Percentiles rank a stretch among this genome's conserved stretches.
phyloP scores from a whole-genome alignment of 1,284 basidiomycete species.

The Neonothopanus nambi region DNA sequence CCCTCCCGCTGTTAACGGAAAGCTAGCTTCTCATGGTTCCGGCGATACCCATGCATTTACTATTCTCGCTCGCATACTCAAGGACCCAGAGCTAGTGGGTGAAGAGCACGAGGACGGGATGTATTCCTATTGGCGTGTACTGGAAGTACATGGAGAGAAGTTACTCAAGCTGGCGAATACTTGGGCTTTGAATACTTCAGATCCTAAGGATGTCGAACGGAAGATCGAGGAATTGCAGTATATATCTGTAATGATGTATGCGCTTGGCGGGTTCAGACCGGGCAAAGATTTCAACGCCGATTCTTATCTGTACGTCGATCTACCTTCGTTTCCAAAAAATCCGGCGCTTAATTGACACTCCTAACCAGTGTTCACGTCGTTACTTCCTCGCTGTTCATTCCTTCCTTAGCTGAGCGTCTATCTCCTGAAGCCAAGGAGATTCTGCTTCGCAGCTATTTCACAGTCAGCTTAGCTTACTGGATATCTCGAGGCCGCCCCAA shows the following conservation, averaged over 20 bases:
- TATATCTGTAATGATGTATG: conserved; percentile 42
- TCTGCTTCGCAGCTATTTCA: conserved; percentile 46
- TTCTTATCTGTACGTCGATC: conserved; percentile 45
- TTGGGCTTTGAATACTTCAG: conserved; percentile 44
- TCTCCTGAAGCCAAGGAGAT: conserved; percentile 37
- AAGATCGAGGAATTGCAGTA: conserved; percentile 52
- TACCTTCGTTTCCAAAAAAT: neutral
- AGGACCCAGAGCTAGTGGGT: conserved; percentile 38
- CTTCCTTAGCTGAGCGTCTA: conserved; percentile 39
- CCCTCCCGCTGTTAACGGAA: conserved; percentile 8
- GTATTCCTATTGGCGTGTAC: conserved; percentile 25
- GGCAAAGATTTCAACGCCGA: conserved; percentile 40
- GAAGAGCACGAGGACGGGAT: conserved; percentile 23
- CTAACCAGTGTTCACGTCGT: conserved; percentile 51
- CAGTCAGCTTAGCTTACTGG: conserved; percentile 40
- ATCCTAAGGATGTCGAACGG: conserved; percentile 35
- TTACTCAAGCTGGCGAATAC: conserved; percentile 45
- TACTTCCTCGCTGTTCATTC: conserved; percentile 52
- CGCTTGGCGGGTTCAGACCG: conserved; percentile 37
- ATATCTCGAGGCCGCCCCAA: conserved; percentile 40
- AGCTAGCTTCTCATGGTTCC: conserved; percentile 21
- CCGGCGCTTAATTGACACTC: neutral
- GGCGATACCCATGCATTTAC: conserved; percentile 38
- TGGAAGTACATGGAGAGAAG: conserved; percentile 37
- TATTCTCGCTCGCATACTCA: conserved; percentile 46